Evolutionary conservation across 2,329 filamentous ascomycete genomes (phyloP).

Genomic region (Diatrype stigma): DNA sequence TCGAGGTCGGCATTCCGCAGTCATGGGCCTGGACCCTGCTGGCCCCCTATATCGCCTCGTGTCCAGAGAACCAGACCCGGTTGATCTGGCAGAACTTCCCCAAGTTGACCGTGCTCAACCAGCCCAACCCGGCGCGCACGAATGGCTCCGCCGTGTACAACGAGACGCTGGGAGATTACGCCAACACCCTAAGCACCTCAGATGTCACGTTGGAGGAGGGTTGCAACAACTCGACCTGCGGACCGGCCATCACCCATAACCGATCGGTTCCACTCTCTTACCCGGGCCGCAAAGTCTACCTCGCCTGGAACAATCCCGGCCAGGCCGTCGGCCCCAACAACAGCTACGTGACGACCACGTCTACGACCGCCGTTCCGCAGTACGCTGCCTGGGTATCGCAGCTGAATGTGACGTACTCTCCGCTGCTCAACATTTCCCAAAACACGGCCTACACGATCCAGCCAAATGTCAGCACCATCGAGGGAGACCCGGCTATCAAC

Average conservation of each 20-base stretch:
- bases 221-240: slow-evolving; percentile 60
- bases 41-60: slow-evolving; percentile 75
- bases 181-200: slow-evolving; percentile 49
- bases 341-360: slow-evolving; percentile 66
- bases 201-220: slow-evolving; percentile 40
- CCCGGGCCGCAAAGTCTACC: slow-evolving; percentile 65
- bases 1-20: slow-evolving; percentile 74
- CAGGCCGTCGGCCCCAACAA: slow-evolving; percentile 72
- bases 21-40: slow-evolving; percentile 81
- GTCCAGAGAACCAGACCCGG: slow-evolving; percentile 67
- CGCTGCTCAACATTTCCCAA: slow-evolving; percentile 49
- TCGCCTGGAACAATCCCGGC: slow-evolving; percentile 71
- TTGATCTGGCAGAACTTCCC: slow-evolving; percentile 85
- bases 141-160: slow-evolving; percentile 58
- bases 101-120: slow-evolving; percentile 65
- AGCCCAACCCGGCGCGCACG: slow-evolving; percentile 68
- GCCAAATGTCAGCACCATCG: slow-evolving; percentile 64
- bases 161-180: slow-evolving; percentile 59
- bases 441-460: slow-evolving; percentile 66
- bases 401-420: slow-evolving; percentile 69
- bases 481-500: slow-evolving; percentile 66
- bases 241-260: slow-evolving; percentile 64
- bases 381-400: slow-evolving; percentile 77
- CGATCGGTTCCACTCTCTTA: slow-evolving; percentile 67
- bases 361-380: slow-evolving; percentile 52